phyloP scores from a whole-genome alignment of 129 eudicot species.

The Pulicaria dysenterica region DNA sequence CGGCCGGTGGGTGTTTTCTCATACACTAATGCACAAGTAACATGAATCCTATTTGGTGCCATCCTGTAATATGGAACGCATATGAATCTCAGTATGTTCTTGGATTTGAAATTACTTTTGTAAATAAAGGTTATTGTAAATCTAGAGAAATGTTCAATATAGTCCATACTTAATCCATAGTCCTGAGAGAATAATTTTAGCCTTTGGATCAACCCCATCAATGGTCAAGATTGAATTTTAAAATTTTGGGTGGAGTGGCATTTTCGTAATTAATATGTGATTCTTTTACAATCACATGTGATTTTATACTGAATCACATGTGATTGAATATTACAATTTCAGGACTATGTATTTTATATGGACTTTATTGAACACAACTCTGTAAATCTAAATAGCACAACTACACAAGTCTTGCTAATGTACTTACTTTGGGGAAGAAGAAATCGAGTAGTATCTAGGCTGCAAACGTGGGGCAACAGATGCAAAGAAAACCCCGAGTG shows the following conservation, averaged over 20 bases:
- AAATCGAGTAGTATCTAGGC: constrained; percentile 95
- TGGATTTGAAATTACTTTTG: neutral
- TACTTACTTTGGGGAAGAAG: constrained; percentile 87
- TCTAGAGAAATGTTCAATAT: too few species aligned
- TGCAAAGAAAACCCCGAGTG: constrained; percentile 98
- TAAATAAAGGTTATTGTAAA: neutral
- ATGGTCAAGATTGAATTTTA: too few species aligned
- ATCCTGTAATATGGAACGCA: constrained; percentile 47
- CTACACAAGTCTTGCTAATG: neutral
- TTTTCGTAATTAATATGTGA: too few species aligned
- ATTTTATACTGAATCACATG: too few species aligned
- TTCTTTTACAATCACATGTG: too few species aligned
- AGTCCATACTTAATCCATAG: too few species aligned
- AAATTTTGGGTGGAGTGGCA: too few species aligned
- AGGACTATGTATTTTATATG: too few species aligned
- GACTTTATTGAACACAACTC: too few species aligned
- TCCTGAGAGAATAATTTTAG: too few species aligned
- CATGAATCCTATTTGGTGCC: constrained; percentile 86
- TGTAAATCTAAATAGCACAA: neutral
- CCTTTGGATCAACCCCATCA: too few species aligned
- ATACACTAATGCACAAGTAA: constrained; percentile 89
- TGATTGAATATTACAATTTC: too few species aligned
- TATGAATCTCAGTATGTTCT: neutral
- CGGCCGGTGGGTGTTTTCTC: constrained; percentile 92
- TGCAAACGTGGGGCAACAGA: constrained; percentile 89